Evolutionary conservation across 208 protist genomes (phyloP), one percentile per base, ranked within the genome.

Genomic region (Acanthamoeba divionensis): DNA sequence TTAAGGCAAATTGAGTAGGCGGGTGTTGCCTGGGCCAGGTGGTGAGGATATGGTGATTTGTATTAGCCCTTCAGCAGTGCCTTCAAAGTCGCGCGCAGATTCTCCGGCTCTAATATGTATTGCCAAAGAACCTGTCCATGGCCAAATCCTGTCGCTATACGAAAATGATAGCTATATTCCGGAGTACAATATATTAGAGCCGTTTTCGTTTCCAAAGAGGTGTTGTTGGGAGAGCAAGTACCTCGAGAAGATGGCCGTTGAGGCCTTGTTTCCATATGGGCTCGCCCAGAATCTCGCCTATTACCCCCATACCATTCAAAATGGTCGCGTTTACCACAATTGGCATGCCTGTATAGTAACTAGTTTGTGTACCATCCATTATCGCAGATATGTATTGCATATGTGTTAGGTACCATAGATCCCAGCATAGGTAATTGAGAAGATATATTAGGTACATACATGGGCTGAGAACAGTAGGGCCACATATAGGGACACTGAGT

Each of bases 271-370:
- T 50, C 47, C 66, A 87, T n/a, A 67, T 38, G 12, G 90, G 83
- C 18, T 21, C 50, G 48, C 38, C 54, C 2, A 86, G 52, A 62
- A 95, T 60, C 47, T 82, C 26, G 7, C 94, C 87, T 6, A 45
- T 55, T 2, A 94, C 87, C 54, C 67, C 66, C 89, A 97, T 91
- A n/a, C 90, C 91, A 90, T 98, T 98, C 10, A 97, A 60, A 18
- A 98, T 90, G 12, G 97, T 99, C 0, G 99, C 26, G 91, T 99
- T 99, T 55, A 98, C 92, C 8, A 97, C 90, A 0, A 98, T 48
- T 18, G 97, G 94, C 77, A 93, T 62, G 0, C 86, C 91, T 4
- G 93, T 93, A 54, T 95, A 91, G 91, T 97, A 98, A 0, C 48
- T 44, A 79, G 21, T 24, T 15, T 21, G 75, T 24, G 52, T n/a